phyloP scores from a whole-genome alignment of 1,284 basidiomycete genomes.

The Trametes versicolor region DNA sequence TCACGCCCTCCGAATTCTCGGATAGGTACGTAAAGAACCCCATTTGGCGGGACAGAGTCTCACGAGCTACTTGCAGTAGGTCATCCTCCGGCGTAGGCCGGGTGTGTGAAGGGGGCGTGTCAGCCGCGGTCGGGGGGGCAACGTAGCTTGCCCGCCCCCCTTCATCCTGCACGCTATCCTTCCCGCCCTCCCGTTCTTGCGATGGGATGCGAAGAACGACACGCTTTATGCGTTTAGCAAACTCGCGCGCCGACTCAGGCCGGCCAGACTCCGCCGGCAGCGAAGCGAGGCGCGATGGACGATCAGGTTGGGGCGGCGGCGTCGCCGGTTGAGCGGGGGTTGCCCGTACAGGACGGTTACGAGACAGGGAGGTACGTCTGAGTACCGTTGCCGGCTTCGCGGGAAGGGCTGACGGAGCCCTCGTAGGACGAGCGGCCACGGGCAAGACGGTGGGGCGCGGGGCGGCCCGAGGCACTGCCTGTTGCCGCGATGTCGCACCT shows the following conservation, averaged over 20 bases:
- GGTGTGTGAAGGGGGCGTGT: neutral
- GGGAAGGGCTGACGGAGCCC: too few relatives aligned
- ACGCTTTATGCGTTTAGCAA: conserved; percentile 22
- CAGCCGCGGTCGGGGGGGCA: too few relatives aligned
- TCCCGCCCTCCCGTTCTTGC: conserved; percentile 24
- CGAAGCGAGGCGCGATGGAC: too few relatives aligned
- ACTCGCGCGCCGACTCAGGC: conserved; percentile 20
- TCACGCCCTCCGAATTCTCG: conserved; percentile 31
- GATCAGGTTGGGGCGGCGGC: too few relatives aligned
- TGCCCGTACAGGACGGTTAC: too few relatives aligned
- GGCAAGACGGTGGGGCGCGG: neutral
- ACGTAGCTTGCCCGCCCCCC: too few relatives aligned
- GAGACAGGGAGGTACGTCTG: too few relatives aligned
- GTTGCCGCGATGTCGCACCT: neutral
- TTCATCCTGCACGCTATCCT: too few relatives aligned
- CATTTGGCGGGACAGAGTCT: neutral
- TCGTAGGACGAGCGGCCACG: neutral
- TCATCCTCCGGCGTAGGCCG: neutral
- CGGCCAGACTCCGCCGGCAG: conserved; percentile 18
- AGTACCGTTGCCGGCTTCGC: too few relatives aligned
- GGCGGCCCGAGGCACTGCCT: neutral
- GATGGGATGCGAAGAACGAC: conserved; percentile 24
- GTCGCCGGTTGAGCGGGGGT: too few relatives aligned
- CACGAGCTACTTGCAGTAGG: neutral
- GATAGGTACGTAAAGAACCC: conserved; percentile 3